A percentile compares a stretch with the other conserved stretches of the same genome.
These are phyloP conservation scores for Beauveria sp. DNA, from an alignment of 2,329 filamentous ascomycete genomes.

Conservation along the genomic window DNA sequence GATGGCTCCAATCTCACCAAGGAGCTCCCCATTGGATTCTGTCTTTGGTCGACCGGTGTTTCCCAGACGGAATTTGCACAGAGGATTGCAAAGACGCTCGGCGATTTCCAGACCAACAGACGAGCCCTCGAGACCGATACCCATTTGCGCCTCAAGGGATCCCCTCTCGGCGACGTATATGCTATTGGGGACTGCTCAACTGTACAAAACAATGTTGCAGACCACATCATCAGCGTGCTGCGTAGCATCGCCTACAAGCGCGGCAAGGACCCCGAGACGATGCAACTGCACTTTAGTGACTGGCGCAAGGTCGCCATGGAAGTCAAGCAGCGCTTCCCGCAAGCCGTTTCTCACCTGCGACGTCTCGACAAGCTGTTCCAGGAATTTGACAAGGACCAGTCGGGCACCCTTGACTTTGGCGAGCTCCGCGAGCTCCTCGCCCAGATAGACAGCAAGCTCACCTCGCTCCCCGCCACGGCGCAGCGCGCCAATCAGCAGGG, in stretches of 20 bases:
- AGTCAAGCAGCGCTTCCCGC: slow-evolving; percentile 84
- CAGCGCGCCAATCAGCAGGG: slow-evolving; percentile 96
- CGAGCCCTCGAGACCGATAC: slow-evolving; percentile 93
- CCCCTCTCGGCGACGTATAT: slow-evolving; percentile 90
- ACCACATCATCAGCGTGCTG: slow-evolving; percentile 84
- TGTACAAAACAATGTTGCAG: slow-evolving; percentile 93
- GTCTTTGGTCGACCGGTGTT: slow-evolving; percentile 95
- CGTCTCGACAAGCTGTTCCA: slow-evolving; percentile 86
- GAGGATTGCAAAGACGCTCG: slow-evolving; percentile 68
- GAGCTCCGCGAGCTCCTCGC: slow-evolving; percentile 82
- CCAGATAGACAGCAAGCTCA: slow-evolving; percentile 92
- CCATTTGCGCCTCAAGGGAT: slow-evolving; percentile 80
- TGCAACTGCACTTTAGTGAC: slow-evolving; percentile 78
- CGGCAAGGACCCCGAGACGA: slow-evolving; percentile 80
- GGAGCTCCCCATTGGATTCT: slow-evolving; percentile 92
- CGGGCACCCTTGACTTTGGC: slow-evolving; percentile 86
- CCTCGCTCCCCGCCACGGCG: slow-evolving; percentile 87
- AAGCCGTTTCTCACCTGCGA: slow-evolving; percentile 78
- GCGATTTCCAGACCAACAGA: slow-evolving; percentile 70
- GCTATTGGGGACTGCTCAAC: slow-evolving; percentile 94
- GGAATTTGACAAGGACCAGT: slow-evolving; percentile 88
- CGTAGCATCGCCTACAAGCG: slow-evolving; percentile 86
- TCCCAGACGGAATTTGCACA: slow-evolving; percentile 76
- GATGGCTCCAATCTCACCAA: slow-evolving; percentile 73
- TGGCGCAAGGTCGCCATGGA: slow-evolving; percentile 80